phyloP scores from a whole-genome alignment of 1,284 basidiomycete species.

The Thelephora terrestris region DNA sequence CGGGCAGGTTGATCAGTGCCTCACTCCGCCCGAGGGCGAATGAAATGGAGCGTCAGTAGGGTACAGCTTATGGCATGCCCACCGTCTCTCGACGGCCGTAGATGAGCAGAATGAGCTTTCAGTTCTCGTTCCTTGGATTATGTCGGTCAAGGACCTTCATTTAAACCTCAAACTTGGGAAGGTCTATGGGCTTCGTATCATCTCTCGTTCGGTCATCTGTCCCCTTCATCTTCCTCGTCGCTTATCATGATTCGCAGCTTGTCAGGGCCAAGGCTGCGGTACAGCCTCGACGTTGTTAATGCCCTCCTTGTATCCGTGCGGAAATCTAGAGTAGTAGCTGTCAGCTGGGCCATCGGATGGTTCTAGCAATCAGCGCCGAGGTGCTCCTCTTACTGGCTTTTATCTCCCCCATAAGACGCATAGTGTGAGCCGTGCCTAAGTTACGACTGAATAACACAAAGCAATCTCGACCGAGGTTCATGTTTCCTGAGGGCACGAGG shows the following conservation, averaged over 20 bases:
- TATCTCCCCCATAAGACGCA: too few relatives aligned
- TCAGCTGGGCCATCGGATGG: neutral
- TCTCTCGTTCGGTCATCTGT: neutral
- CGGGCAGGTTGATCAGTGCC: slow-evolving; percentile 37
- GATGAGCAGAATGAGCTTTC: slow-evolving; percentile 19
- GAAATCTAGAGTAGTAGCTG: neutral
- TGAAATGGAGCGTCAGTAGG: slow-evolving; percentile 30
- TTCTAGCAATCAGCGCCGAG: neutral
- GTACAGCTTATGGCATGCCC: slow-evolving; percentile 2
- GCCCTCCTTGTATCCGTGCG: neutral
- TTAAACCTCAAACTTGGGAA: neutral
- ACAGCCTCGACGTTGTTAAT: neutral
- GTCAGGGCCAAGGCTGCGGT: neutral
- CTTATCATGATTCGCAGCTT: neutral
- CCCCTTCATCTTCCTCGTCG: neutral
- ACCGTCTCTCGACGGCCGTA: neutral
- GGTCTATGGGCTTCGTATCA: neutral
- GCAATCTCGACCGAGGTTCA: neutral
- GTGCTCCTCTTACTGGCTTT: neutral
- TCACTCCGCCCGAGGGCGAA: slow-evolving; percentile 35
- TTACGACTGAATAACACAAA: neutral
- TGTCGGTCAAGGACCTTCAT: neutral
- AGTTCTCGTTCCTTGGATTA: neutral
- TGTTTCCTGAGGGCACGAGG: neutral
- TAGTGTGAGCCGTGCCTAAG: too few relatives aligned